A percentile compares a stretch with the other conserved stretches of the same genome.
Evolutionary conservation across 2,329 filamentous ascomycete genomes (phyloP).

Genomic region (Sporothrix protearum): DNA sequence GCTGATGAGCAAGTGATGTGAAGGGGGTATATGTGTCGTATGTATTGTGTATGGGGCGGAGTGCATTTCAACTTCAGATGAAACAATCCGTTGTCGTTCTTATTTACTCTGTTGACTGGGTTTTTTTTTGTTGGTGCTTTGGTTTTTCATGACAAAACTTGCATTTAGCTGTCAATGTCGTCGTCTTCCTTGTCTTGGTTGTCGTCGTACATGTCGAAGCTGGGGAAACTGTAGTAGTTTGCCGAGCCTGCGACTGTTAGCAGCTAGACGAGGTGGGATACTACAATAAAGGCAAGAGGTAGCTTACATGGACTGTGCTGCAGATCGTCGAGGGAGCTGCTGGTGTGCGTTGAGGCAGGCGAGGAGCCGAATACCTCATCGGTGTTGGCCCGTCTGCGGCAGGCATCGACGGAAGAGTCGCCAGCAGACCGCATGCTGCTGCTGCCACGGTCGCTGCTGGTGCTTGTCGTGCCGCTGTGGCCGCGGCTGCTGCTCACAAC

Average conservation of each 20-base stretch:
- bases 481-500: not conserved
- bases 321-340: conserved; percentile 32
- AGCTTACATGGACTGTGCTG: conserved; percentile 24
- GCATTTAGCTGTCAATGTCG: conserved; percentile 24
- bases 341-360: conserved; percentile 31
- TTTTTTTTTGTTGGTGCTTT: not conserved
- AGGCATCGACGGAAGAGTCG: not conserved
- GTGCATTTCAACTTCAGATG: too few species aligned
- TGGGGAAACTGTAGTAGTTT: conserved; percentile 70
- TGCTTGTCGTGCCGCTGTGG: not conserved
- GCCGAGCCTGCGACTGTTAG: conserved; percentile 38
- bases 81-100: not conserved
- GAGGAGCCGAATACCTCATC: conserved; percentile 28
- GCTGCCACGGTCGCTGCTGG: not conserved
- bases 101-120: not conserved
- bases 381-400: conserved; percentile 10
- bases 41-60: not conserved
- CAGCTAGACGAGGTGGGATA: not conserved
- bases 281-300: not conserved
- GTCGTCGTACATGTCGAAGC: conserved; percentile 64
- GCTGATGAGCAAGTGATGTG: conserved; percentile 2
- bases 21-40: not conserved
- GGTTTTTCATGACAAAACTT: not conserved
- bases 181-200: conserved; percentile 45
- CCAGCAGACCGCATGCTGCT: not conserved